A percentile compares a stretch with the other conserved stretches of the same genome.
Conservation (phyloP, 768 basidiomycete species). For the Boletus speciosus region DNA sequence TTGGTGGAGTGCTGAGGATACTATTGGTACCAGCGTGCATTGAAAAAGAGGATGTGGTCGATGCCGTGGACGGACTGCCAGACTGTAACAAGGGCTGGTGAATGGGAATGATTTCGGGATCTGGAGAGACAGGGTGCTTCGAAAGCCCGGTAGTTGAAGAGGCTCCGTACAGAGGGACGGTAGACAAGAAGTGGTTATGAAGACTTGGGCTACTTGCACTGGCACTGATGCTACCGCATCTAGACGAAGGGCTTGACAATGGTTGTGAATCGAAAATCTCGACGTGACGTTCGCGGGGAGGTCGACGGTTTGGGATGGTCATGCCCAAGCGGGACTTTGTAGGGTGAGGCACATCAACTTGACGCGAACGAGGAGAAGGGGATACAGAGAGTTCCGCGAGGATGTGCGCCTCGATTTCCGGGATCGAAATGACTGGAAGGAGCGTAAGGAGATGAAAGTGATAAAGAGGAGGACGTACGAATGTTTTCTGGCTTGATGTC, state of each 20-base stretch:
- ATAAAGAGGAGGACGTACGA: conserved; percentile 50
- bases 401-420: conserved; percentile 76
- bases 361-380: conserved; percentile 70
- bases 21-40: conserved; percentile 32
- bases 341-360: conserved; percentile 75
- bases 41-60: conserved; percentile 45
- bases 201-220: conserved; percentile 24
- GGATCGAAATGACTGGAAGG: conserved; percentile 70
- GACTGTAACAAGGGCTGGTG: conserved; percentile 25
- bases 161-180: conserved; percentile 3
- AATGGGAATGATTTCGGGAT: background rate
- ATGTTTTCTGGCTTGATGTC: conserved; percentile 97
- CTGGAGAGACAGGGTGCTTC: conserved; percentile 4
- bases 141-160: conserved; percentile 27
- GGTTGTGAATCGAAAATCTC: conserved; percentile 85
- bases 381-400: conserved; percentile 62
- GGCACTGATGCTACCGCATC: conserved; percentile 28
- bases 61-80: conserved; percentile 33
- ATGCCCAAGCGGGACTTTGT: conserved; percentile 61
- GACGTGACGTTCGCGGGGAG: conserved; percentile 57
- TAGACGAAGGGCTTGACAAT: conserved; percentile 51
- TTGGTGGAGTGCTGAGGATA: conserved; percentile 54
- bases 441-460: conserved; percentile 11
- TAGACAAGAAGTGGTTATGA: conserved; percentile 16
- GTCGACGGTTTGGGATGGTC: conserved; percentile 53